A percentile compares a stretch with the other conserved stretches of the same genome.
phyloP scores from a whole-genome alignment of 2,329 filamentous ascomycete genomes.

The Dactylellina leptospora region DNA sequence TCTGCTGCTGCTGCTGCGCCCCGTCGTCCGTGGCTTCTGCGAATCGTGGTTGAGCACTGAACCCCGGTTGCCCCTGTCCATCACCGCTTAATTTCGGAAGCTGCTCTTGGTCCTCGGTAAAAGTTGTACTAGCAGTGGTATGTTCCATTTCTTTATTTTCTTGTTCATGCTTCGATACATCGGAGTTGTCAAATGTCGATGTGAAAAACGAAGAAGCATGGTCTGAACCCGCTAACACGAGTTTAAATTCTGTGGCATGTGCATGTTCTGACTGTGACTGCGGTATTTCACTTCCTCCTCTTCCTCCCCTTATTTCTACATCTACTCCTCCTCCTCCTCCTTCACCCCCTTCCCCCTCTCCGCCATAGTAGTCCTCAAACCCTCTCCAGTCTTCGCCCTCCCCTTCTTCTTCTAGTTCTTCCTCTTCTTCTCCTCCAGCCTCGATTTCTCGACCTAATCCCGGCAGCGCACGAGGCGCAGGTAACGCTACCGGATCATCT shows the following conservation, averaged over 20 bases:
- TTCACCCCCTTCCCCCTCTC: background rate
- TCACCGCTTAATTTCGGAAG: conserved; percentile 53
- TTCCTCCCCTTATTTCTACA: background rate
- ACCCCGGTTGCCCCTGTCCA: conserved; percentile 26
- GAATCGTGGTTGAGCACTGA: conserved; percentile 9
- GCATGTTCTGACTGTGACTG: too few species aligned
- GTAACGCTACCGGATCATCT: conserved; percentile 54
- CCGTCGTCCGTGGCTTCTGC: conserved; percentile 3
- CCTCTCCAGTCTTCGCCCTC: conserved; percentile 1
- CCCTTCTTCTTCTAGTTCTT: conserved; percentile 4
- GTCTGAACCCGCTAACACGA: conserved; percentile 36
- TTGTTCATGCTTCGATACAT: conserved; percentile 50
- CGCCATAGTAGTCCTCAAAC: too few species aligned
- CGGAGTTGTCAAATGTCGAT: conserved; percentile 49
- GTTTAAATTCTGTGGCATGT: conserved; percentile 27
- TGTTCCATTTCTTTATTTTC: conserved; percentile 49
- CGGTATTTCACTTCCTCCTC: conserved; percentile 29
- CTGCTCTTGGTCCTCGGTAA: conserved; percentile 36
- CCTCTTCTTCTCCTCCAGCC: conserved; percentile 3
- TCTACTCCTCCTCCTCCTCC: conserved; percentile 19
- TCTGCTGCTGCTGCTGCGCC: conserved; percentile 29
- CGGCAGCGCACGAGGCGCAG: conserved; percentile 54
- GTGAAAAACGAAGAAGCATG: conserved; percentile 34
- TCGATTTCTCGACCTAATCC: conserved; percentile 50
- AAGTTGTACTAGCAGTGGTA: conserved; percentile 50